Evolutionary conservation across 768 basidiomycete genomes (phyloP).

Genomic region (Mycena vitilis): DNA sequence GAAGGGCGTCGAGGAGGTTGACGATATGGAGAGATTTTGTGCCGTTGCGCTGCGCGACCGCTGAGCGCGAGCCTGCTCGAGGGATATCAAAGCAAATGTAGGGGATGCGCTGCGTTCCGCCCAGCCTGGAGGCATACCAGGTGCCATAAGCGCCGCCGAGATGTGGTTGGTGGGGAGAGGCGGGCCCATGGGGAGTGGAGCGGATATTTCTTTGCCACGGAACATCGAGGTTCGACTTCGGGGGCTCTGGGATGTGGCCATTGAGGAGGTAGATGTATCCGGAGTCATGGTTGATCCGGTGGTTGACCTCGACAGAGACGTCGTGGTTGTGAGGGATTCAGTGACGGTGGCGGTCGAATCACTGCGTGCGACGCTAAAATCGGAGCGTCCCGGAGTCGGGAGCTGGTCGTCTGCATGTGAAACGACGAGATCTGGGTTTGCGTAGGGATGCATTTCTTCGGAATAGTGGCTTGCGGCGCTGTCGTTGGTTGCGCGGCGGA

Average conservation of each 20-base stretch:
- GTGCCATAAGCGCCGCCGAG: slow-evolving; percentile 45
- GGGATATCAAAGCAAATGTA: slow-evolving; percentile 74
- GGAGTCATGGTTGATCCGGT: slow-evolving; percentile 49
- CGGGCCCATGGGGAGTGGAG: slow-evolving; percentile 58
- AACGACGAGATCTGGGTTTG: slow-evolving; percentile 77
- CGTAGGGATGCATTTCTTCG: slow-evolving; percentile 77
- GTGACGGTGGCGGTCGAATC: slow-evolving; percentile 67
- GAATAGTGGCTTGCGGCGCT: slow-evolving; percentile 38
- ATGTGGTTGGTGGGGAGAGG: slow-evolving; percentile 41
- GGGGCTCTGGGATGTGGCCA: slow-evolving; percentile 33
- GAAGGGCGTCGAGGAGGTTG: slow-evolving; percentile 45
- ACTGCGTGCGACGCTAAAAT: slow-evolving; percentile 53
- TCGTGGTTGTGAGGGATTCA: slow-evolving; percentile 46
- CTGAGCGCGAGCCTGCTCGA: slow-evolving; percentile 84
- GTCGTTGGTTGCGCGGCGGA: slow-evolving; percentile 34
- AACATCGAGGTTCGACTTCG: slow-evolving; percentile 49
- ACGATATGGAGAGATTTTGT: slow-evolving; percentile 44
- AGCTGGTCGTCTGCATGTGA: slow-evolving; percentile 49
- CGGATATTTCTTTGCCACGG: slow-evolving; percentile 66
- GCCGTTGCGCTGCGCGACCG: slow-evolving; percentile 66
- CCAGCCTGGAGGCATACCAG: slow-evolving; percentile 57
- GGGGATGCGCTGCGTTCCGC: slow-evolving; percentile 58
- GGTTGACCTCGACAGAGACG: slow-evolving; percentile 47
- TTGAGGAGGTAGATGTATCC: slow-evolving; percentile 49
- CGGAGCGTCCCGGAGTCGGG: slow-evolving; percentile 42